A percentile compares a stretch with the other conserved stretches of the same genome.
These are phyloP conservation scores for Fremontodendron californicum DNA, from an alignment of 345 rosid species.

Conservation along the genomic window DNA sequence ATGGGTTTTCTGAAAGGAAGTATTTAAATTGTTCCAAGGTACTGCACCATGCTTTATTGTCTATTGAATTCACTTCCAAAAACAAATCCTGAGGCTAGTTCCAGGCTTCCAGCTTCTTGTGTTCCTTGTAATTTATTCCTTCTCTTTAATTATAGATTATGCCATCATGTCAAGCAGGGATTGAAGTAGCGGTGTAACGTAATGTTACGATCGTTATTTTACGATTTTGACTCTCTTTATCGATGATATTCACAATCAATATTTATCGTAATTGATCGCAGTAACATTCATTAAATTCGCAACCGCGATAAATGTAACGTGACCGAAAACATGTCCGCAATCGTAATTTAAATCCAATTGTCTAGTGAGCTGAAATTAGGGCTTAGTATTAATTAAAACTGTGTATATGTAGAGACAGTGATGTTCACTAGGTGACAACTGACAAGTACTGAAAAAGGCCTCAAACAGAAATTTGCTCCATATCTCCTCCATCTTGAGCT, in stretches of 20 bases:
- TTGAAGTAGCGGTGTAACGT: too few relatives aligned
- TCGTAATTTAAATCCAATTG: not conserved
- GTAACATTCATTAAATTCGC: too few relatives aligned
- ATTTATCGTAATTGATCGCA: too few relatives aligned
- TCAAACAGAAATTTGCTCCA: constrained; percentile 20
- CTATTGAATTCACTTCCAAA: not conserved
- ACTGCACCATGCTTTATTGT: constrained; percentile 1
- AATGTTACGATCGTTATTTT: too few relatives aligned
- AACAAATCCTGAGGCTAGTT: constrained; percentile 3
- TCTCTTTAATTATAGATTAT: not conserved
- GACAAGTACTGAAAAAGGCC: constrained; percentile 1
- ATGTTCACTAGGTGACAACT: constrained; percentile 8
- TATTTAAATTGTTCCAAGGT: not conserved
- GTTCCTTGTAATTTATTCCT: not conserved
- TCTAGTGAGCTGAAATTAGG: not conserved
- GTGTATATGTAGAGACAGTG: not conserved
- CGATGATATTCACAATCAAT: too few relatives aligned
- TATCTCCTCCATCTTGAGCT: constrained; percentile 29
- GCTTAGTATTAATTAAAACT: not conserved
- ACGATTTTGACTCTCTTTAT: too few relatives aligned
- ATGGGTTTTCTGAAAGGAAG: not conserved
- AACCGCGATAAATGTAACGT: too few relatives aligned
- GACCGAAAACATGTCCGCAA: too few relatives aligned
- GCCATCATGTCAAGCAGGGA: too few relatives aligned
- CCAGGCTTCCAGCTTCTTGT: not conserved